Percentiles rank a stretch among this genome's conserved stretches.
phyloP scores from a whole-genome alignment of 2,329 filamentous ascomycete species.

The Diaporthe aspalathi region DNA sequence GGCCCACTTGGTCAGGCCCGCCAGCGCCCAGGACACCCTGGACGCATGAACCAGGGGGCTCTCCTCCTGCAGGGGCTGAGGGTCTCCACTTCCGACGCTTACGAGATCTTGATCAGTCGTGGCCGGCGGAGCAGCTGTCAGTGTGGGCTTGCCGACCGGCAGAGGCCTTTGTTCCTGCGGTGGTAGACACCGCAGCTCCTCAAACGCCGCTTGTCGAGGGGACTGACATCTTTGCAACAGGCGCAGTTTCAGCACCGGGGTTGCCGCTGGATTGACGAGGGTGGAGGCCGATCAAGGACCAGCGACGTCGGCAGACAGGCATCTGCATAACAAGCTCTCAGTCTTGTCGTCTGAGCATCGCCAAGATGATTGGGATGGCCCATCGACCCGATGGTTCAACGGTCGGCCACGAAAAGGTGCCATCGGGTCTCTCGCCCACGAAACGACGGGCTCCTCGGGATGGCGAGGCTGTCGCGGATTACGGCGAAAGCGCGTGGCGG shows the following conservation, averaged over 20 bases:
- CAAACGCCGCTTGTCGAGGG: conserved; percentile 35
- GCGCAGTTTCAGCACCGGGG: conserved; percentile 36
- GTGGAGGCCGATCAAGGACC: conserved; percentile 22
- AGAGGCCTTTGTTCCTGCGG: conserved; percentile 22
- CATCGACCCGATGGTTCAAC: conserved; percentile 4
- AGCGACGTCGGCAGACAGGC: conserved; percentile 27
- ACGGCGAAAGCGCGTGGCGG: neutral
- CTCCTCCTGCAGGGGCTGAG: neutral
- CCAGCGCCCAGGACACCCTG: conserved; percentile 21
- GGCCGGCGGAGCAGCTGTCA: conserved; percentile 20
- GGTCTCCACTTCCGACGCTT: conserved; percentile 14
- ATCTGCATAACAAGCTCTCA: conserved; percentile 19
- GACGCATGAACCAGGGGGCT: conserved; percentile 9
- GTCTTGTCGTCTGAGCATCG: conserved; percentile 25
- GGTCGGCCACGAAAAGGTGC: neutral
- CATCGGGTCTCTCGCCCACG: neutral
- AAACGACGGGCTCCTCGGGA: conserved; percentile 21
- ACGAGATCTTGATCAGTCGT: conserved; percentile 10
- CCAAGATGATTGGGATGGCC: conserved; percentile 9
- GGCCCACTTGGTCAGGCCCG: conserved; percentile 17
- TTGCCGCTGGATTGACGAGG: conserved; percentile 26
- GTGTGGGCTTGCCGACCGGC: conserved; percentile 25
- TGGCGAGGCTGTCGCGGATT: neutral
- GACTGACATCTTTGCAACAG: conserved; percentile 33
- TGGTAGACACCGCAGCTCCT: conserved; percentile 31